phyloP scores from a whole-genome alignment of 192 early-diverging fungal species.

The Coemansia sp. region DNA sequence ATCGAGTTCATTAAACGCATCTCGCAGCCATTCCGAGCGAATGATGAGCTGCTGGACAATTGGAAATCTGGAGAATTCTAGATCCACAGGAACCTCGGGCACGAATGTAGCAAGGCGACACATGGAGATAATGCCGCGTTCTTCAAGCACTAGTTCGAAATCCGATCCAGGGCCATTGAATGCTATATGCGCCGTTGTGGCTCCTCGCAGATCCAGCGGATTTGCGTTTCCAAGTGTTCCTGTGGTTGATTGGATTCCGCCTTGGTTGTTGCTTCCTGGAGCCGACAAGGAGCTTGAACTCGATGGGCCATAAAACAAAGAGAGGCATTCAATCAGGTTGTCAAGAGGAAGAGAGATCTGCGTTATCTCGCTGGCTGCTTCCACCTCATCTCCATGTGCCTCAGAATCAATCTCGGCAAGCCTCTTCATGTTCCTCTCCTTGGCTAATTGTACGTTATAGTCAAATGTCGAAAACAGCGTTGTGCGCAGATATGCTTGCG shows the following conservation, averaged over 20 bases:
- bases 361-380: conserved; percentile 13
- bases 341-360: conserved; percentile 43
- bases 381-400: conserved; percentile 8
- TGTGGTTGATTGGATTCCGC: conserved; percentile 14
- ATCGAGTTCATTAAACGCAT: conserved; percentile 62
- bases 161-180: conserved; percentile 43
- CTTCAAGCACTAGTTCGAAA: conserved; percentile 59
- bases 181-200: conserved; percentile 40
- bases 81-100: conserved; percentile 41
- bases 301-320: conserved; percentile 47
- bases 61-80: conserved; percentile 42
- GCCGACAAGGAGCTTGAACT: conserved; percentile 1
- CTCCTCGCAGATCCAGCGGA: conserved; percentile 36
- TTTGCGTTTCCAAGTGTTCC: conserved; percentile 16
- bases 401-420: conserved; percentile 13
- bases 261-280: neutral
- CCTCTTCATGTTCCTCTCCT: conserved; percentile 7
- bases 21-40: conserved; percentile 56
- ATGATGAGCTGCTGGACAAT: conserved; percentile 58
- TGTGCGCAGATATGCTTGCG: conserved; percentile 44
- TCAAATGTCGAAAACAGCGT: conserved; percentile 35
- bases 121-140: conserved; percentile 56
- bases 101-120: conserved; percentile 57
- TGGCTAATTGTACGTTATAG: conserved; percentile 26
- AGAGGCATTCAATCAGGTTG: conserved; percentile 48